A percentile compares a stretch with the other conserved stretches of the same genome.
phyloP scores from a whole-genome alignment of 805 yeast species.

The Metschnikowia matae region DNA sequence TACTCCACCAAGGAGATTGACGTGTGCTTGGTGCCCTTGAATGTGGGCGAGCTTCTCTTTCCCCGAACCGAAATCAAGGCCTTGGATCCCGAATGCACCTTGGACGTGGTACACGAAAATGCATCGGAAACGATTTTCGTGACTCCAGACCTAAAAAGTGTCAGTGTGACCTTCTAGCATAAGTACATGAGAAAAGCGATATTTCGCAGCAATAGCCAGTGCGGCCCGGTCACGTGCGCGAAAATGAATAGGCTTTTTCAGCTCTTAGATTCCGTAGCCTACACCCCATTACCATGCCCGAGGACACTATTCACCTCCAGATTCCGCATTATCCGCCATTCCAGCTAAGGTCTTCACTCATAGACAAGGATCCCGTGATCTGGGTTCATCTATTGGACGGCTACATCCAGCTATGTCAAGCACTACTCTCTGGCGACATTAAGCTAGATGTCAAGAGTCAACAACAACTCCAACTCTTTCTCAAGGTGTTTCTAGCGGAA shows the following conservation, averaged over 20 bases:
- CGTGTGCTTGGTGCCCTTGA: constrained; percentile 65
- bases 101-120: constrained; percentile 64
- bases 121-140: constrained; percentile 67
- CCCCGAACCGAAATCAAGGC: constrained; percentile 53
- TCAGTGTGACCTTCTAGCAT: constrained; percentile 28
- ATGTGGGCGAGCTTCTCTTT: constrained; percentile 64
- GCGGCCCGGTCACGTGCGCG: constrained; percentile 4
- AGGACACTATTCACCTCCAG: constrained; percentile 38
- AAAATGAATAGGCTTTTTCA: not conserved
- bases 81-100: constrained; percentile 28
- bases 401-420: constrained; percentile 52
- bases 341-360: constrained; percentile 66
- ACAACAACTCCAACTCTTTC: constrained; percentile 54
- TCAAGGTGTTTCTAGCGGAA: constrained; percentile 57
- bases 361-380: constrained; percentile 79
- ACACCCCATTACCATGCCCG: constrained; percentile 3
- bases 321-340: constrained; percentile 74
- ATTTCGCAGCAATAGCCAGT: constrained; percentile 4
- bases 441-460: constrained; percentile 49
- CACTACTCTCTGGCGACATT: constrained; percentile 37
- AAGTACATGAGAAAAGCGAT: not conserved
- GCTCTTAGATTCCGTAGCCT: not conserved
- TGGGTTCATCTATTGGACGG: constrained; percentile 72
- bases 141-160: constrained; percentile 62
- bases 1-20: constrained; percentile 21